Evolutionary conservation across 2,329 filamentous ascomycete species (phyloP).

Genomic region (Aspergillus chevalieri): DNA sequence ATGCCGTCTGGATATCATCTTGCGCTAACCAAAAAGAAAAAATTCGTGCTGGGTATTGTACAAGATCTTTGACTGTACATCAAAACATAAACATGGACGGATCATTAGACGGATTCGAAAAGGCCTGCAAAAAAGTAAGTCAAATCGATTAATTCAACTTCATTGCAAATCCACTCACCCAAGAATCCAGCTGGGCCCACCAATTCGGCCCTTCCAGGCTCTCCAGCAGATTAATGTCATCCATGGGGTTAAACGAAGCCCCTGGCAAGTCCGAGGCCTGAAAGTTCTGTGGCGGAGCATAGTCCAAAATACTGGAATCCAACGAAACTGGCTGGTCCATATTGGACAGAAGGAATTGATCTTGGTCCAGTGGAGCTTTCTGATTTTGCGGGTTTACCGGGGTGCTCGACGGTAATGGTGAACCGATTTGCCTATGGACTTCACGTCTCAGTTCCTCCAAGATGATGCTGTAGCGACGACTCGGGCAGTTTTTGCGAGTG

Average conservation of each 20-base stretch:
- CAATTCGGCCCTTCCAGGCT: slow-evolving; percentile 33
- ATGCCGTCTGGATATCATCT: background rate
- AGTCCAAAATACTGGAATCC: slow-evolving; percentile 10
- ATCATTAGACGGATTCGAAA: slow-evolving; percentile 28
- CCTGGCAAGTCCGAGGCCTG: slow-evolving; percentile 14
- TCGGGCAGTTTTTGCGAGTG: slow-evolving; percentile 43
- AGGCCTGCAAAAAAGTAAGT: slow-evolving; percentile 18
- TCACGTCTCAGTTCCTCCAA: slow-evolving; percentile 42
- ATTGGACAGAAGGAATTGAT: background rate
- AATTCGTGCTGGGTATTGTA: background rate
- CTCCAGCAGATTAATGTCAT: slow-evolving; percentile 25
- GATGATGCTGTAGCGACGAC: slow-evolving; percentile 44
- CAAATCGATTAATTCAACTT: background rate
- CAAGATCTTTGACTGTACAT: background rate
- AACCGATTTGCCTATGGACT: slow-evolving; percentile 30
- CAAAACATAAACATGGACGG: slow-evolving; percentile 20
- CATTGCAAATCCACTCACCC: slow-evolving; percentile 20
- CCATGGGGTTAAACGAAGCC: slow-evolving; percentile 13
- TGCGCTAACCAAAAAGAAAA: background rate
- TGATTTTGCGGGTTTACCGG: slow-evolving; percentile 1
- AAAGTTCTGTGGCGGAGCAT: slow-evolving; percentile 11
- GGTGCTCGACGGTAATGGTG: slow-evolving; percentile 4
- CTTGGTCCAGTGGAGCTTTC: slow-evolving; percentile 4
- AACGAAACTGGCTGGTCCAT: slow-evolving; percentile 7
- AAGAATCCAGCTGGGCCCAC: slow-evolving; percentile 36